Conservation (phyloP, 176 grass and related monocot species). For the Urochloa ruziziensis region DNA sequence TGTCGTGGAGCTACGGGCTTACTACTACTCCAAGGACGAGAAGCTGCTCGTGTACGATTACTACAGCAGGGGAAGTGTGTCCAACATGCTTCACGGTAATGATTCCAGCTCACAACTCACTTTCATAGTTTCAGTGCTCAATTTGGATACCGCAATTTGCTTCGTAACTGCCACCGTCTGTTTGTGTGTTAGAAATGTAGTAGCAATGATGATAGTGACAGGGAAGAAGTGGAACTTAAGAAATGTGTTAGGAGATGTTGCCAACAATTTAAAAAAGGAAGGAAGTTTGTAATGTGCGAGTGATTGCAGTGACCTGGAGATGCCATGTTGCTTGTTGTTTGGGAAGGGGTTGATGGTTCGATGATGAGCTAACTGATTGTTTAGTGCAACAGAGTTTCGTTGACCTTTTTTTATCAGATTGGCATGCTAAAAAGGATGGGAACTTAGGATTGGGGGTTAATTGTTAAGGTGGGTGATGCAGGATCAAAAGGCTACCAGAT, state of each 20-base stretch:
- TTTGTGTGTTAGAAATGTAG: neutral
- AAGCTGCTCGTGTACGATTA: conserved; percentile 91
- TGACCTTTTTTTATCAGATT: conserved; percentile 3
- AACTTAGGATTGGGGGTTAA: neutral
- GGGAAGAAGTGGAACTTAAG: neutral
- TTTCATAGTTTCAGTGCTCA: neutral
- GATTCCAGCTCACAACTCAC: neutral
- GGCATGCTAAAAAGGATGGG: neutral
- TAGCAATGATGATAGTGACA: neutral
- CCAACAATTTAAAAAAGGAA: neutral
- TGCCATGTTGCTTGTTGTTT: conserved; percentile 28
- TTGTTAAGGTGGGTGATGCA: neutral
- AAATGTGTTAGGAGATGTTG: neutral
- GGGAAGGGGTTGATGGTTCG: neutral
- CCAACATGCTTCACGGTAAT: conserved; percentile 92
- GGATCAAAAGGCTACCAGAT: neutral
- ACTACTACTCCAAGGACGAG: conserved; percentile 99
- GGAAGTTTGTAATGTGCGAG: neutral
- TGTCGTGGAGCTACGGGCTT: conserved; percentile 79
- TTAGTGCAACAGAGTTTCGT: neutral
- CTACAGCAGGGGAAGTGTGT: conserved; percentile 72
- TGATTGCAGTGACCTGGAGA: neutral
- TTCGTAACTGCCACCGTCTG: neutral
- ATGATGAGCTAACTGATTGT: neutral
- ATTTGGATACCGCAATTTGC: neutral